Percentiles rank a stretch among this genome's conserved stretches.
Evolutionary conservation across 1,284 basidiomycete genomes (phyloP).

Genomic region (Pseudomicrostroma phylloplanum): DNA sequence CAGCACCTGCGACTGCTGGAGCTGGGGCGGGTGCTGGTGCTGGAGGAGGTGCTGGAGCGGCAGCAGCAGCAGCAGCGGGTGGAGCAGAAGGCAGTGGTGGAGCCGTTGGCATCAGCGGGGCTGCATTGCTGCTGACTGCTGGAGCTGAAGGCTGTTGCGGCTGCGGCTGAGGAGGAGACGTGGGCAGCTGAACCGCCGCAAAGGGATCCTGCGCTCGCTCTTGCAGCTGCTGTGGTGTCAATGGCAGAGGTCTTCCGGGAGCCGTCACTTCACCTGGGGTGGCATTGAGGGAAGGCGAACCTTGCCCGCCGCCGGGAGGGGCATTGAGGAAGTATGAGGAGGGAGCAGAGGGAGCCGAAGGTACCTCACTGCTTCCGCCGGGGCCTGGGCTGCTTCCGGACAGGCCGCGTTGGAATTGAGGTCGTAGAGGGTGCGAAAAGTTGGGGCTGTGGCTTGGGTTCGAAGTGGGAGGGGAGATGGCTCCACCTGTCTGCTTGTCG

Average conservation of each 20-base stretch:
- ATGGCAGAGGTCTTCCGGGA: not conserved
- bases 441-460: slow-evolving; percentile 12
- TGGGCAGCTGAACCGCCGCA: too few species aligned
- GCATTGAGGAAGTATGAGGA: too few species aligned
- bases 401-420: slow-evolving; percentile 7
- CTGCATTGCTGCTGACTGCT: too few species aligned
- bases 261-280: not conserved
- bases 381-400: not conserved
- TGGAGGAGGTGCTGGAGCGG: slow-evolving; percentile 18
- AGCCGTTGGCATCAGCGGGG: slow-evolving; percentile 52
- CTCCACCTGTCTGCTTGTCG: not conserved
- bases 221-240: not conserved
- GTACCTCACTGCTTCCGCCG: not conserved
- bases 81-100: slow-evolving; percentile 55
- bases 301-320: too few species aligned
- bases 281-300: not conserved
- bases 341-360: too few species aligned
- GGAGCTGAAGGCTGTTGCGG: too few species aligned
- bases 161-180: too few species aligned
- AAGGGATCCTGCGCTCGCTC: too few species aligned
- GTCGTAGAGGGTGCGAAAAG: slow-evolving; percentile 15
- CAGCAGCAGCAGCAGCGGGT: slow-evolving; percentile 55
- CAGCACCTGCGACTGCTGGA: slow-evolving; percentile 24
- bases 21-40: slow-evolving; percentile 17
- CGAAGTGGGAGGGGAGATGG: not conserved